Evolutionary conservation across 495 filamentous ascomycete species (phyloP), one percentile per base, ranked within the genome.

Genomic region (Friedmanniomyces simplex): DNA sequence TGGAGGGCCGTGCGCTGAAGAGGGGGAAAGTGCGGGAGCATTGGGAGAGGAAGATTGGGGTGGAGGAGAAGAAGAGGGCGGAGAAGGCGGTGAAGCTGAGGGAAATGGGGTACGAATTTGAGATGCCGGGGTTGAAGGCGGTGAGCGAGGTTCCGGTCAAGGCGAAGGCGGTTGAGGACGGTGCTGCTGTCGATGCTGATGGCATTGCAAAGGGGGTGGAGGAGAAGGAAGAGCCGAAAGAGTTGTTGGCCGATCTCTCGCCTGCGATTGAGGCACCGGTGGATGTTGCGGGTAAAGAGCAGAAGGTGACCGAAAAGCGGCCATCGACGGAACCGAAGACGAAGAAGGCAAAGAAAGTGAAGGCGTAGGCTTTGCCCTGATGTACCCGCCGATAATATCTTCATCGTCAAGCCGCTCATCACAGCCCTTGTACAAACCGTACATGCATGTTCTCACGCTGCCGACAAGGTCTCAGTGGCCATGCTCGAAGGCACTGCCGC

Each of bases 61-160:
- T 74, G 58, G 89, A 95, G 74, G 78, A 86, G 72, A 73, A 79
- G 64, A 83, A 77, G 66, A 72, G 91, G 51, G 71, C 71, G 28
- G 68, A 72, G 52, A 85, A 88, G 71, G 80, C 79, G 0, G 77
- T 86, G 67, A 86, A 87, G 74, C 70, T 95, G 57, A 85, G 87
- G 76, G 82, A 73, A 36, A 71, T 95, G 48, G 93, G 84, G 22
- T 98, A 98, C 70, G 86, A 94, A 52, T 87, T 89, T 65, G 81
- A 88, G 43, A 75, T 81, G 11, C 89, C 89, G 2, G 72, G 74
- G 59, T 69, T 95, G 63, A 93, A 85, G 76, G 74, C 76, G 34
- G 78, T 88, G 39, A 79, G 80, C 25, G 74, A 74, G 43, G 77
- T 87, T 16, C 65, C 66, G 16, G 57, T 67, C 48, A 71, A 69